Conservation (phyloP, 2,329 filamentous ascomycete genomes). For the Colletotrichum orchidophilum region DNA sequence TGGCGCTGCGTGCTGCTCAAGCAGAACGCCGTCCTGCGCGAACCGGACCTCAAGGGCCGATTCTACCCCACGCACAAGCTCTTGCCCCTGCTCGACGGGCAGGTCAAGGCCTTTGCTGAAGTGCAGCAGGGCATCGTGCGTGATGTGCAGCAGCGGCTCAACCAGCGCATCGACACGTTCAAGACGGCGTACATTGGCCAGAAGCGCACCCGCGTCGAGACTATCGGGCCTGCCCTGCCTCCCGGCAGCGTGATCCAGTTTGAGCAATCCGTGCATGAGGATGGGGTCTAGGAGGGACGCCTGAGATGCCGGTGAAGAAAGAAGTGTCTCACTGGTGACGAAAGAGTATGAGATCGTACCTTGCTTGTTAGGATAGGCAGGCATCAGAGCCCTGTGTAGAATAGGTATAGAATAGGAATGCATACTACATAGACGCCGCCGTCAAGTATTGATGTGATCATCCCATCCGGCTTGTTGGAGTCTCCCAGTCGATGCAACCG, state of each 20-base stretch:
- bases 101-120: conserved; percentile 43
- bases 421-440: not conserved
- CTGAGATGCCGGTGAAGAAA: not conserved
- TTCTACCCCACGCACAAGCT: conserved; percentile 67
- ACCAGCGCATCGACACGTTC: conserved; percentile 57
- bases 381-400: not conserved
- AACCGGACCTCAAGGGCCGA: conserved; percentile 60
- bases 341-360: not conserved
- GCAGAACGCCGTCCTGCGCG: conserved; percentile 58
- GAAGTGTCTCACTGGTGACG: not conserved
- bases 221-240: conserved; percentile 53
- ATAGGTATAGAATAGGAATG: no score
- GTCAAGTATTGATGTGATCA: not conserved
- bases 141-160: conserved; percentile 59
- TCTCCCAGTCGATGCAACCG: not conserved
- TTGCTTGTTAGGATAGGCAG: not conserved
- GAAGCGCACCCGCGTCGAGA: conserved; percentile 51
- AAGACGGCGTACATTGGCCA: conserved; percentile 55
- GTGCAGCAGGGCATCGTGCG: conserved; percentile 52
- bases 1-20: conserved; percentile 52
- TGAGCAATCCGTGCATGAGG: conserved; percentile 49
- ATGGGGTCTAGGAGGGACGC: conserved; percentile 27
- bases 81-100: conserved; percentile 54
- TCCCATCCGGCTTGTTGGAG: not conserved
- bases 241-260: conserved; percentile 37